Evolutionary conservation across 1,139 yeast genomes (phyloP).

Genomic region (Scheffersomyces lignicola): DNA sequence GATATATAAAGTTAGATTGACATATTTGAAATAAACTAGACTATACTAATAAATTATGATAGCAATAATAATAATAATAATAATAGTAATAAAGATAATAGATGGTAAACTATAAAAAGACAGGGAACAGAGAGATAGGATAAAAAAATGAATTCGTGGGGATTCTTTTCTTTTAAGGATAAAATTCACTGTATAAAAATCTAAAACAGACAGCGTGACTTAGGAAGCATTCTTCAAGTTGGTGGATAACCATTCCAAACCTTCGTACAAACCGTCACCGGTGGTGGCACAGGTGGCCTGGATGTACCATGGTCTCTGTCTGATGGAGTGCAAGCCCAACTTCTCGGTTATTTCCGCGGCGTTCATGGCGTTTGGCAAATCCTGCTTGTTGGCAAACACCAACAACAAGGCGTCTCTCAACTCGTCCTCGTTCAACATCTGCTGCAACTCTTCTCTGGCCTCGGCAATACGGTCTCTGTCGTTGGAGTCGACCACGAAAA

Average conservation of each 20-base stretch:
- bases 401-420: conserved; percentile 43
- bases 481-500: conserved; percentile 43
- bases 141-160: no score
- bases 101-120: no score
- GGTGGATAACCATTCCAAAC: conserved; percentile 45
- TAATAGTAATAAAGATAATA: no score
- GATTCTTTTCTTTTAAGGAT: no score
- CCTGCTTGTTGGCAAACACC: conserved; percentile 45
- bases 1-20: no score
- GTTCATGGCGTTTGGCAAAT: conserved; percentile 46
- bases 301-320: conserved; percentile 47
- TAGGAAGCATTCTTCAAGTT: conserved; percentile 29
- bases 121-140: no score
- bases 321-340: conserved; percentile 42
- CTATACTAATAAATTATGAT: no score
- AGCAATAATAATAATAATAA: no score
- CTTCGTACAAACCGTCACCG: conserved; percentile 45
- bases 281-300: conserved; percentile 46
- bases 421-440: conserved; percentile 45
- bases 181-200: no score
- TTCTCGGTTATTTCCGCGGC: conserved; percentile 47
- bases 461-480: conserved; percentile 47
- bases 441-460: conserved; percentile 46
- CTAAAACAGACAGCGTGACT: no score
- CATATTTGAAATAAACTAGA: no score